A percentile compares a stretch with the other conserved stretches of the same genome.
phyloP scores from a whole-genome alignment of 1,284 basidiomycete species.

The Malassezia psittaci region DNA sequence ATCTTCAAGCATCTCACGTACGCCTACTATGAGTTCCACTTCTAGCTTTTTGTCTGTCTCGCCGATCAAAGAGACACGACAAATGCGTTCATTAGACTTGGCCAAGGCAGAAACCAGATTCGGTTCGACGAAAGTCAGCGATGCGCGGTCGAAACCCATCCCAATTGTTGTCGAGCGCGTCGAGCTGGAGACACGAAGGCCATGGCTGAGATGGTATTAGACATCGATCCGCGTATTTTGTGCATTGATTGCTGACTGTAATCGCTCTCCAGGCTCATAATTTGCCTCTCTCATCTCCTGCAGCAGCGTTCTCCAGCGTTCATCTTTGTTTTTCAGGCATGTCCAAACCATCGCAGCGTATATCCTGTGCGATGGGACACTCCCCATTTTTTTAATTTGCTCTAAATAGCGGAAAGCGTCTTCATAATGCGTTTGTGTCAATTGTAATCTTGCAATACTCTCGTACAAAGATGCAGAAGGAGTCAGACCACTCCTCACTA shows the following conservation, averaged over 20 bases:
- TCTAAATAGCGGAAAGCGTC: constrained; percentile 31
- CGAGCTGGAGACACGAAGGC: background rate
- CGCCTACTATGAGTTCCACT: background rate
- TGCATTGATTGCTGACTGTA: background rate
- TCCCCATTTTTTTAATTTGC: constrained; percentile 21
- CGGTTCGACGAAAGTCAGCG: background rate
- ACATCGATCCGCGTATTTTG: background rate
- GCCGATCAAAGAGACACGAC: background rate
- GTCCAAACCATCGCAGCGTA: constrained; percentile 31
- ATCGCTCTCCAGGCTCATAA: constrained; percentile 15
- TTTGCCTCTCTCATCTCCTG: constrained; percentile 29
- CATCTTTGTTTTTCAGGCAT: constrained; percentile 22
- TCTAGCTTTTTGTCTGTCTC: too few relatives aligned
- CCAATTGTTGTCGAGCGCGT: constrained; percentile 12
- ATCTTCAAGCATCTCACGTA: background rate
- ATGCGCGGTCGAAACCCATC: background rate
- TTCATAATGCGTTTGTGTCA: constrained; percentile 26
- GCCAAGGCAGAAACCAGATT: background rate
- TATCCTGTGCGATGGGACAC: constrained; percentile 23
- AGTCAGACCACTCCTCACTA: constrained; percentile 10
- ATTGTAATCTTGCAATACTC: constrained; percentile 24
- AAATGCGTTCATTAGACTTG: constrained; percentile 10
- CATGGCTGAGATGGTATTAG: constrained; percentile 10
- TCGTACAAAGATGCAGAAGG: constrained; percentile 28
- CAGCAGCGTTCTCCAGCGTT: constrained; percentile 22